Base-by-base conservation (phyloP, 495 filamentous ascomycete species). In the Choiromyces venosus region DNA sequence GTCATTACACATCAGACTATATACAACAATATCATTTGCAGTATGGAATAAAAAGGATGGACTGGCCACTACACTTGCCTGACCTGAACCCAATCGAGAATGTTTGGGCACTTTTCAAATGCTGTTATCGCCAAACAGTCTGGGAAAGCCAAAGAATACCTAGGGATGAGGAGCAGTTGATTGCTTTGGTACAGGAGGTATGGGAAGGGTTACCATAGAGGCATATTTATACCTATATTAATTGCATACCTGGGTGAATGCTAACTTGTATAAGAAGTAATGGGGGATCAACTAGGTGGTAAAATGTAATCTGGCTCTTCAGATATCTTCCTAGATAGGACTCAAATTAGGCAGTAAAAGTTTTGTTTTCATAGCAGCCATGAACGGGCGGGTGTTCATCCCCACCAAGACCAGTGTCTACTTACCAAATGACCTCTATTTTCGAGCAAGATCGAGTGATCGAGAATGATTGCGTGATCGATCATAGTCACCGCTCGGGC, bases 171-270 rank as follows among this genome's bases (percentile, higher is more conserved):
- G 36, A 66, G 18, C 38, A 75, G 19, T 68, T 72, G 65, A 65
- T 46, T 56, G 42, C 35, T 40, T 68, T 36, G 16, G 33, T 37
- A 35, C 33, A 68, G 44, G 14, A 65, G 29, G 73, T 75, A 40
- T 74, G 8, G 61, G 69, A 72, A 42, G 67, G 37, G 14, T 46
- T 68, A 40, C 39, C 37, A 2, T 72, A 39, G 70, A 66, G 18
- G 69, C 39, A 35, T 21, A 12, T 72, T 36, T 65, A 65, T 64
- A 33, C 21, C 8, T 64, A 38, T n/a, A 42, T 68, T 36, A 70
- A 75, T 42, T 35, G 39, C 37, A 72, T 65, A 38, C 35, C 25
- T 14, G 36, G 25, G 10, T 3, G 7, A 0, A 25, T 8, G 9
- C 8, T 25, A 25, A 10, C 46, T 2, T 25, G 21, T 52, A 52